Evolutionary conservation across 495 filamentous ascomycete species (phyloP).

Genomic region (Sphaerosporella brunnea): DNA sequence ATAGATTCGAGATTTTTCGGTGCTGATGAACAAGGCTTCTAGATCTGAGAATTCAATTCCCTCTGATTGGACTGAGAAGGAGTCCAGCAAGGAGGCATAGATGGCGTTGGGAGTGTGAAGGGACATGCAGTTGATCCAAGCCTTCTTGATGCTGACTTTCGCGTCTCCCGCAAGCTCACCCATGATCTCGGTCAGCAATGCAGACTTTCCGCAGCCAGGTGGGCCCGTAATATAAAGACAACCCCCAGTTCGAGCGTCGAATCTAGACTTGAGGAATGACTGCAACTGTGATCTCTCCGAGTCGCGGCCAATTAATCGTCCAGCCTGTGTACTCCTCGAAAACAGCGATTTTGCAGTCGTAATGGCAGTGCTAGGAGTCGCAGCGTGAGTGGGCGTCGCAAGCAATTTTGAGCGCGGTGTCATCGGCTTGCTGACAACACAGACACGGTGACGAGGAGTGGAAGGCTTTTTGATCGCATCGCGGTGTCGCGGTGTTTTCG

Average conservation of each 20-base stretch:
- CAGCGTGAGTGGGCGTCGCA: conserved; percentile 38
- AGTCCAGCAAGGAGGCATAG: conserved; percentile 52
- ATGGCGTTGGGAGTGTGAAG: conserved; percentile 70
- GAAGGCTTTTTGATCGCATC: conserved; percentile 44
- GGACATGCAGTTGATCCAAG: conserved; percentile 91
- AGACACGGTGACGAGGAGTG: conserved; percentile 53
- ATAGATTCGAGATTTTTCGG: conserved; percentile 75
- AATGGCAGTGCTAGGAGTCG: conserved; percentile 48
- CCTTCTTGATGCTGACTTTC: conserved; percentile 37
- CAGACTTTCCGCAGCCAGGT: conserved; percentile 92
- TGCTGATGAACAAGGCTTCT: conserved; percentile 80
- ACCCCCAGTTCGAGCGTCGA: conserved; percentile 45
- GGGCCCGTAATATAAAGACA: conserved; percentile 92
- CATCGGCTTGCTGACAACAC: conserved; percentile 41
- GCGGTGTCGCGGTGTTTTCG: conserved; percentile 48
- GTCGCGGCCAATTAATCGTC: conserved; percentile 65
- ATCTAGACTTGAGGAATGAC: conserved; percentile 48
- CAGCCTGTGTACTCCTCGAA: conserved; percentile 54
- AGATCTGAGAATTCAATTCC: conserved; percentile 88
- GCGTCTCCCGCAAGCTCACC: conserved; percentile 34
- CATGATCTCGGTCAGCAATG: conserved; percentile 66
- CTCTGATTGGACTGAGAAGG: conserved; percentile 36
- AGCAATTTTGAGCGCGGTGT: conserved; percentile 48
- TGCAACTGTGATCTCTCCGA: conserved; percentile 54
- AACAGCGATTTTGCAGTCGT: conserved; percentile 77